Conservation (phyloP, 23 red algal genomes). For the Gracilariopsis chorda region DNA sequence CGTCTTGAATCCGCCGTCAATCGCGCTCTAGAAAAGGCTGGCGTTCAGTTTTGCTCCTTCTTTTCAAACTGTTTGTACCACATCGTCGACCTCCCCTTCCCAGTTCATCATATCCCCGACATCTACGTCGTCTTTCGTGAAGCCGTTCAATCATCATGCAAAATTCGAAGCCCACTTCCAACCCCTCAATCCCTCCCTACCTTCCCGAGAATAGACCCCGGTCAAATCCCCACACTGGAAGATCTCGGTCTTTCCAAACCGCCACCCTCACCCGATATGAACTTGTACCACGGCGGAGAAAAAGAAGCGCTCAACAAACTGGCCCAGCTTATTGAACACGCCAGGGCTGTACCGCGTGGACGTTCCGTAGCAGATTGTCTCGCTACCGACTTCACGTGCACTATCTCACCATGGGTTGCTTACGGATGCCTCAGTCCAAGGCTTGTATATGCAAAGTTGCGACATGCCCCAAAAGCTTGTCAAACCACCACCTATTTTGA, state of each 20-base stretch:
- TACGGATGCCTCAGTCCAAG: constrained; percentile 89
- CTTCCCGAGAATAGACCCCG: constrained; percentile 52
- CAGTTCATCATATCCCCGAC: constrained; percentile 78
- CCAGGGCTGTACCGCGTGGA: not conserved
- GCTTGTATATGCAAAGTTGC: constrained; percentile 51
- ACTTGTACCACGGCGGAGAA: constrained; percentile 74
- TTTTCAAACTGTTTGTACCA: constrained; percentile 94
- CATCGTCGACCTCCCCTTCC: constrained; percentile 73
- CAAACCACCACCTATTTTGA: constrained; percentile 76
- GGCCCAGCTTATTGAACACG: constrained; percentile 48
- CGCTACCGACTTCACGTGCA: constrained; percentile 84
- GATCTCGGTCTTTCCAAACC: constrained; percentile 74
- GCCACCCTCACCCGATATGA: not conserved
- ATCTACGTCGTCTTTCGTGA: constrained; percentile 84
- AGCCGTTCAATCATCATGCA: constrained; percentile 54
- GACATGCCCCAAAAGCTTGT: not conserved
- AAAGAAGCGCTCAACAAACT: constrained; percentile 73
- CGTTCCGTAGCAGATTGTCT: constrained; percentile 38
- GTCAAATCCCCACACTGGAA: constrained; percentile 77
- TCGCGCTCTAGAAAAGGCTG: constrained; percentile 48
- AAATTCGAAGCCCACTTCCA: constrained; percentile 56
- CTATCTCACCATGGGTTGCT: constrained; percentile 91
- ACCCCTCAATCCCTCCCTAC: constrained; percentile 39
- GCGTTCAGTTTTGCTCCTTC: constrained; percentile 57
- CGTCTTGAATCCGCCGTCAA: constrained; percentile 50